These are phyloP conservation scores for Dujonia santamariae DNA, from an alignment of 1,139 yeast species.

Conservation along the genomic window DNA sequence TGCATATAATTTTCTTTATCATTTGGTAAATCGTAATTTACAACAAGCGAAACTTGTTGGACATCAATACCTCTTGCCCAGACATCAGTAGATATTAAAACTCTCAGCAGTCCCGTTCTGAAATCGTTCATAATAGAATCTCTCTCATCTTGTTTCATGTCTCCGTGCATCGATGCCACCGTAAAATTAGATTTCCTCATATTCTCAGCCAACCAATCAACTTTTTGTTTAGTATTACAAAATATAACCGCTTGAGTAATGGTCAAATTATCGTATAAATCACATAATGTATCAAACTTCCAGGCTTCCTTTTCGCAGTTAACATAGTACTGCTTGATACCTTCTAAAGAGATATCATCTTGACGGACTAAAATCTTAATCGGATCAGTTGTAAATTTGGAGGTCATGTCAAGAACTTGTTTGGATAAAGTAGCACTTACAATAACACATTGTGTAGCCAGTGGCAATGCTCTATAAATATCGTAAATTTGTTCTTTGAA, in stretches of 20 bases:
- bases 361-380: slow-evolving; percentile 86
- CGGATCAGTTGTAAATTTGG: slow-evolving; percentile 87
- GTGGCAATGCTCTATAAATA: slow-evolving; percentile 75
- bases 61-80: slow-evolving; percentile 99
- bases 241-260: slow-evolving; percentile 95
- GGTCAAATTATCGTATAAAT: slow-evolving; percentile 88
- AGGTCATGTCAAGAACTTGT: slow-evolving; percentile 83
- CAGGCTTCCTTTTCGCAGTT: slow-evolving; percentile 90
- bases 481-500: slow-evolving; percentile 92
- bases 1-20: slow-evolving; percentile 90
- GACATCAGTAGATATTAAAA: slow-evolving; percentile 89
- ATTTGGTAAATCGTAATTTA: slow-evolving; percentile 85
- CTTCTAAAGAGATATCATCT: slow-evolving; percentile 86
- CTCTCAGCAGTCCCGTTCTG: slow-evolving; percentile 74
- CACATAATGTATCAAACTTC: slow-evolving; percentile 94
- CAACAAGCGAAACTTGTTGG: slow-evolving; percentile 93
- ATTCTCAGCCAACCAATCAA: slow-evolving; percentile 84
- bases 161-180: slow-evolving; percentile 94
- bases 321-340: slow-evolving; percentile 82
- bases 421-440: slow-evolving; percentile 89
- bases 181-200: slow-evolving; percentile 80
- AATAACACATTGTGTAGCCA: slow-evolving; percentile 85
- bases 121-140: slow-evolving; percentile 87
- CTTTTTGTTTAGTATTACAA: slow-evolving; percentile 89
- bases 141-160: slow-evolving; percentile 92